A percentile compares a stretch with the other conserved stretches of the same genome.
phyloP scores from a whole-genome alignment of 2,329 filamentous ascomycete species.

The Pestalotiopsis sp. region DNA sequence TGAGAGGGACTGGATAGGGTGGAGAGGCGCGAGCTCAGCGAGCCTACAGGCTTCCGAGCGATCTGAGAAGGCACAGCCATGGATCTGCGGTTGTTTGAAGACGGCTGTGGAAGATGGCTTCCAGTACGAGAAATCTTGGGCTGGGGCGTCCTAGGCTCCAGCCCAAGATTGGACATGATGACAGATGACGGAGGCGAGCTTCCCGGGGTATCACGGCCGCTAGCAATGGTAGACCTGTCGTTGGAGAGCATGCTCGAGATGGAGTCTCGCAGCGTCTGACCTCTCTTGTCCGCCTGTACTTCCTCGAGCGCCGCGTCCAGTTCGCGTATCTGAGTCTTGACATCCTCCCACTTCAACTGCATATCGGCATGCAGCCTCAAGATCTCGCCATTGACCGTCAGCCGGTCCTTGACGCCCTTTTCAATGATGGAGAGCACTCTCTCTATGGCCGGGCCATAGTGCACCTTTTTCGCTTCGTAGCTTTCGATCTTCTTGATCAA shows the following conservation, averaged over 20 bases:
- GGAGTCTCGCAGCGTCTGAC: slow-evolving; percentile 84
- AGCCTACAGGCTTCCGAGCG: slow-evolving; percentile 43
- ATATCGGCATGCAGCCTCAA: slow-evolving; percentile 84
- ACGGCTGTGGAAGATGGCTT: slow-evolving; percentile 48
- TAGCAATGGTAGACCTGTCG: slow-evolving; percentile 72
- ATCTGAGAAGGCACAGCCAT: slow-evolving; percentile 43
- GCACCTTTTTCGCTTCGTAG: slow-evolving; percentile 92
- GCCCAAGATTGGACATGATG: slow-evolving; percentile 59
- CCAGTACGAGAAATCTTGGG: slow-evolving; percentile 47
- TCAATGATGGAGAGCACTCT: slow-evolving; percentile 91
- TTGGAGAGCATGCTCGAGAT: slow-evolving; percentile 90
- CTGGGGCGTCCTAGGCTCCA: slow-evolving; percentile 50
- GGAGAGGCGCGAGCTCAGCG: slow-evolving; percentile 47
- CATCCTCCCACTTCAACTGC: slow-evolving; percentile 75
- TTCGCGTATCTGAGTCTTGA: slow-evolving; percentile 77
- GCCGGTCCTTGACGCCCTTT: slow-evolving; percentile 90
- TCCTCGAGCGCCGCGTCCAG: slow-evolving; percentile 79
- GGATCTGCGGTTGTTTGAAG: slow-evolving; percentile 39
- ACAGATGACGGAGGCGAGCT: slow-evolving; percentile 67
- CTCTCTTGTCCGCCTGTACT: slow-evolving; percentile 61
- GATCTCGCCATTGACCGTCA: slow-evolving; percentile 96
- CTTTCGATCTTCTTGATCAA: slow-evolving; percentile 85
- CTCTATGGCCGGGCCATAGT: slow-evolving; percentile 93
- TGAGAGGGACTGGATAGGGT: slow-evolving; percentile 40
- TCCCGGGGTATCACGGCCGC: slow-evolving; percentile 70